Evolutionary conservation across 106 monocot species (phyloP).

Genomic region (Acorus calamus): DNA sequence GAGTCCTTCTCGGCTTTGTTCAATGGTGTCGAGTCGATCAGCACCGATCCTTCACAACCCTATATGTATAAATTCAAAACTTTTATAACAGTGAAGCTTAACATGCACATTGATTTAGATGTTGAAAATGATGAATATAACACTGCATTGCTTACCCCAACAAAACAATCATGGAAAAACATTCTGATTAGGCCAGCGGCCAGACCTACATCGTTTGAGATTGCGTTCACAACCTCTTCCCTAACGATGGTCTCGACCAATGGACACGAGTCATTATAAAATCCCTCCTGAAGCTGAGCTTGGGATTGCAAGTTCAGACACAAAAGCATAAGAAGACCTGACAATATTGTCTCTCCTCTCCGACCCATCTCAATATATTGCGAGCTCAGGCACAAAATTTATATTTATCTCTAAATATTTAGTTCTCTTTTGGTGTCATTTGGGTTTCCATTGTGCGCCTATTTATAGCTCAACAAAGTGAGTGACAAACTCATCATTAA

Average conservation of each 20-base stretch:
- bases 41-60: conserved; percentile 19
- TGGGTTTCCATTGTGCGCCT: background rate
- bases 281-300: conserved; percentile 15
- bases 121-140: background rate
- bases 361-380: background rate
- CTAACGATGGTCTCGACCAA: conserved; percentile 4
- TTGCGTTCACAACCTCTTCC: background rate
- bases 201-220: background rate
- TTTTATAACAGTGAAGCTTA: no score
- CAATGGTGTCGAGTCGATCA: conserved; percentile 4
- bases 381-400: no score
- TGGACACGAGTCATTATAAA: conserved; percentile 5
- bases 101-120: no score
- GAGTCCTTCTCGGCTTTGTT: conserved; percentile 20
- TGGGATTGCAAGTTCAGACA: background rate
- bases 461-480: no score
- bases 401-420: background rate
- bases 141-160: conserved; percentile 1
- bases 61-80: background rate
- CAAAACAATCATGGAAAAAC: conserved; percentile 17
- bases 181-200: conserved; percentile 11
- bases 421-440: background rate
- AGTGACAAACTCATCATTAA: no score
- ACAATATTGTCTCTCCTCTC: background rate
- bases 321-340: background rate